phyloP scores from a whole-genome alignment of 2,329 filamentous ascomycete species.

The Dactylellina haptotyla region DNA sequence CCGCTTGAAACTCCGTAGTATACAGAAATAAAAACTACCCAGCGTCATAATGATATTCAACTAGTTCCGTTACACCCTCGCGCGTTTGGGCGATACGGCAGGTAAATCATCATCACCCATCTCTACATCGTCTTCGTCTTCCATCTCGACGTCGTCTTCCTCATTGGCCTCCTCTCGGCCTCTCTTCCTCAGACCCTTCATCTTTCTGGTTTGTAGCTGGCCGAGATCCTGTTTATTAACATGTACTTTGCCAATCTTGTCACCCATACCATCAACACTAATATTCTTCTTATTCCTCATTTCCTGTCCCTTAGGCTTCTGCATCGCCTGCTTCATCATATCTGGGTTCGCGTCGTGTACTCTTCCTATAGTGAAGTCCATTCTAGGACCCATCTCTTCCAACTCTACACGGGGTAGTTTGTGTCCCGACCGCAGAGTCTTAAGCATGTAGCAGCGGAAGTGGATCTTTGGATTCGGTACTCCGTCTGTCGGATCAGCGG shows the following conservation, averaged over 20 bases:
- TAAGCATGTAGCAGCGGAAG: slow-evolving; percentile 80
- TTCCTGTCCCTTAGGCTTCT: slow-evolving; percentile 78
- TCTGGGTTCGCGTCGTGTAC: slow-evolving; percentile 79
- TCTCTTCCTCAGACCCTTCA: slow-evolving; percentile 95
- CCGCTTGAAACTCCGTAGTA: slow-evolving; percentile 45
- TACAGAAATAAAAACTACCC: slow-evolving; percentile 10
- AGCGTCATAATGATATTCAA: neutral
- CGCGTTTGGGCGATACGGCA: slow-evolving; percentile 34
- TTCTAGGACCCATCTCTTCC: slow-evolving; percentile 92
- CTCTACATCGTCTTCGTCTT: slow-evolving; percentile 62
- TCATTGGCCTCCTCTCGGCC: slow-evolving; percentile 71
- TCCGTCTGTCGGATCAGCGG: slow-evolving; percentile 71
- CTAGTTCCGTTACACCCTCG: slow-evolving; percentile 17
- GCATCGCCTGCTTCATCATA: slow-evolving; percentile 88
- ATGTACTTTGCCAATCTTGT: slow-evolving; percentile 95
- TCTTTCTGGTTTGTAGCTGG: slow-evolving; percentile 93
- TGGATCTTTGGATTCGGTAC: slow-evolving; percentile 56
- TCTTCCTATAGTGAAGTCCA: slow-evolving; percentile 89
- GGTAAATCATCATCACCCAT: slow-evolving; percentile 62
- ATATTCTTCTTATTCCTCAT: slow-evolving; percentile 90
- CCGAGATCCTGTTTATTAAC: slow-evolving; percentile 87
- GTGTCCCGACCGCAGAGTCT: slow-evolving; percentile 85
- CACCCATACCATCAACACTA: slow-evolving; percentile 86
- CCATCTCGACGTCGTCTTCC: slow-evolving; percentile 64
- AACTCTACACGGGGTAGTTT: slow-evolving; percentile 89